Conservation (phyloP, 1,284 basidiomycete species). For the Ceratobasidium theobromae region DNA sequence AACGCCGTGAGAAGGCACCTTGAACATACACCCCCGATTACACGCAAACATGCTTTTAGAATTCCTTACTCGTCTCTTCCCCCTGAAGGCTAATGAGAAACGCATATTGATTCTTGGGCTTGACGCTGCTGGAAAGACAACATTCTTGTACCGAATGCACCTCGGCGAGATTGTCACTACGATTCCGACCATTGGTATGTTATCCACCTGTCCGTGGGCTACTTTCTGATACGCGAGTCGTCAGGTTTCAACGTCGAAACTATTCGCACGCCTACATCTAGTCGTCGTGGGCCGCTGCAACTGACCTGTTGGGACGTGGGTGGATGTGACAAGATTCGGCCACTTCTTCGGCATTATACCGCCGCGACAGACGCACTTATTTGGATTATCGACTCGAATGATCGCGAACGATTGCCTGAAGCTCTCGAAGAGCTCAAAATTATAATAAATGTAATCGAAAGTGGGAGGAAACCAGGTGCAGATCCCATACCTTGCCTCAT, state of each 20-base stretch:
- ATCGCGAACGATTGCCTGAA: constrained; percentile 12
- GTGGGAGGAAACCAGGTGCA: neutral
- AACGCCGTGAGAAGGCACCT: neutral
- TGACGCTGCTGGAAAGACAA: constrained; percentile 14
- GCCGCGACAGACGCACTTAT: neutral
- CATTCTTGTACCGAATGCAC: constrained; percentile 7
- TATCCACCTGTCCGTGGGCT: neutral
- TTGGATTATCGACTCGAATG: constrained; percentile 13
- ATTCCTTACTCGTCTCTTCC: constrained; percentile 9
- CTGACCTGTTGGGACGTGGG: constrained; percentile 27
- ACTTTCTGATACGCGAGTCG: neutral
- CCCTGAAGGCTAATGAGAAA: neutral
- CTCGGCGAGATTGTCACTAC: constrained; percentile 18
- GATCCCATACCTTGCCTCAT: constrained; percentile 4
- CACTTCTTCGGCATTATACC: constrained; percentile 2
- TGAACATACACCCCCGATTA: neutral
- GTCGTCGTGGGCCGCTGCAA: neutral
- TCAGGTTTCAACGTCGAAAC: constrained; percentile 21
- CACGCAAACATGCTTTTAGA: constrained; percentile 1
- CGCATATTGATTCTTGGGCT: constrained; percentile 5
- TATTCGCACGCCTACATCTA: neutral
- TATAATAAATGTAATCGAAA: neutral
- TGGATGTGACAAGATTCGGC: constrained; percentile 21
- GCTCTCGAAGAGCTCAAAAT: neutral
- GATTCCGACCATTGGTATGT: constrained; percentile 26